phyloP scores from a whole-genome alignment of 106 monocot genomes.

The Agapanthus africanus region DNA sequence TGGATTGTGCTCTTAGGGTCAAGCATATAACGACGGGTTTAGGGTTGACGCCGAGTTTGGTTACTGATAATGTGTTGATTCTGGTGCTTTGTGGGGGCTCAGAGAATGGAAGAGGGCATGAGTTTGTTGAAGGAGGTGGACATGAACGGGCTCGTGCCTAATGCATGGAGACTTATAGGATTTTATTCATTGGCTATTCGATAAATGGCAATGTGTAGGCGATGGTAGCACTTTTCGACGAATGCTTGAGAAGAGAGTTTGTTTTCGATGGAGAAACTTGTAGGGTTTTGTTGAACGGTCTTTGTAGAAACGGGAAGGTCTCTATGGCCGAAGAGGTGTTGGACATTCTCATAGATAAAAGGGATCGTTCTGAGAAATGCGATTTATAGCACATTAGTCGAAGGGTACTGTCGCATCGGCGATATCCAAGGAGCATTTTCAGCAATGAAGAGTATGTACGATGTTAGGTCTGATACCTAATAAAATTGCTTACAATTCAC shows the following conservation, averaged over 20 bases:
- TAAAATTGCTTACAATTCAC: constrained; percentile 54
- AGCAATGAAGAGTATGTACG: constrained; percentile 32
- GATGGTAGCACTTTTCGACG: constrained; percentile 29
- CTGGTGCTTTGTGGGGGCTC: constrained; percentile 35
- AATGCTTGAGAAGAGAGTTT: constrained; percentile 22
- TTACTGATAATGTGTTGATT: constrained; percentile 56
- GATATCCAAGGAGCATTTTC: constrained; percentile 37
- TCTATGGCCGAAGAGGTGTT: constrained; percentile 43
- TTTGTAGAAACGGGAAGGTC: constrained; percentile 61
- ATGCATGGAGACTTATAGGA: constrained; percentile 22
- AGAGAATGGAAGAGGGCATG: constrained; percentile 24
- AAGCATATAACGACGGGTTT: constrained; percentile 23
- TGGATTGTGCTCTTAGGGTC: constrained; percentile 28
- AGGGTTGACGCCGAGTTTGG: constrained; percentile 28
- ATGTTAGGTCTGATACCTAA: constrained; percentile 28
- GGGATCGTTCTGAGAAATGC: constrained; percentile 47
- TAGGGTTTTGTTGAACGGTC: constrained; percentile 51
- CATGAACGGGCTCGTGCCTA: constrained; percentile 19
- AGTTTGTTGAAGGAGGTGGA: constrained; percentile 46
- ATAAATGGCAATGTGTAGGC: constrained; percentile 20
- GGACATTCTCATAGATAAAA: constrained; percentile 15
- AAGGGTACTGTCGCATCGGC: constrained; percentile 44
- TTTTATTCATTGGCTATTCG: constrained; percentile 20
- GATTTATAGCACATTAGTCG: constrained; percentile 53
- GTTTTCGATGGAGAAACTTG: constrained; percentile 24